Percentiles rank a stretch among this genome's conserved stretches.
Conservation (phyloP, 1,284 basidiomycete species). For the Heterobasidion annosum region DNA sequence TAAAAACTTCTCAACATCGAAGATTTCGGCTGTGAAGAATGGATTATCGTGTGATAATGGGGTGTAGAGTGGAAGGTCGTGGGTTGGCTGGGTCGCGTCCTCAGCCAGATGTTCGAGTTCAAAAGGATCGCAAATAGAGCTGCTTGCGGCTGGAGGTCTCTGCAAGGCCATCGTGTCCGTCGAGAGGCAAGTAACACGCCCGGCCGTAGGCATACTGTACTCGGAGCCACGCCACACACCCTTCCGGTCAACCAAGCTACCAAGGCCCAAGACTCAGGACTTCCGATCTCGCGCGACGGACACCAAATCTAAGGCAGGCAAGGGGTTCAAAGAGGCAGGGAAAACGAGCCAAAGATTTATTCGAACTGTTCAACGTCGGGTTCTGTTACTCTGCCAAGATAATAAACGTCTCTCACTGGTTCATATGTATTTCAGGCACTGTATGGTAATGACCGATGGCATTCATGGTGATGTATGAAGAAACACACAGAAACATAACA, state of each 20-base stretch:
- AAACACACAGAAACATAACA: constrained; percentile 5
- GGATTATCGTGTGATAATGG: constrained; percentile 78
- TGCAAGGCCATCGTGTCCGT: background rate
- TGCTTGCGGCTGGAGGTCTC: background rate
- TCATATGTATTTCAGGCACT: no score
- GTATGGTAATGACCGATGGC: no score
- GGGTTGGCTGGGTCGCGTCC: constrained; percentile 23
- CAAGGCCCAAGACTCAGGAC: no score
- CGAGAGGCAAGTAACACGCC: background rate
- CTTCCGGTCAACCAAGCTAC: no score
- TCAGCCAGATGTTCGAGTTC: constrained; percentile 65
- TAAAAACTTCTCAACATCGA: constrained; percentile 84
- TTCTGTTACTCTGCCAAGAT: no score
- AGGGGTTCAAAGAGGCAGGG: no score
- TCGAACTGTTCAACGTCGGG: no score
- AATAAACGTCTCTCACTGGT: no score
- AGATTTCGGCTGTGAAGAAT: constrained; percentile 58
- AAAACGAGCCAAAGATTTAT: no score
- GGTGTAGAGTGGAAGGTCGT: constrained; percentile 63
- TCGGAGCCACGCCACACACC: background rate
- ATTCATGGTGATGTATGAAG: background rate
- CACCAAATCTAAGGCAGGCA: no score
- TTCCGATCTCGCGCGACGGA: no score
- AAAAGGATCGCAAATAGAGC: constrained; percentile 27
- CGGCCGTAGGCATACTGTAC: background rate